Base-by-base conservation (phyloP, 441 rosid genomes). In the Gossypium lobatum region DNA sequence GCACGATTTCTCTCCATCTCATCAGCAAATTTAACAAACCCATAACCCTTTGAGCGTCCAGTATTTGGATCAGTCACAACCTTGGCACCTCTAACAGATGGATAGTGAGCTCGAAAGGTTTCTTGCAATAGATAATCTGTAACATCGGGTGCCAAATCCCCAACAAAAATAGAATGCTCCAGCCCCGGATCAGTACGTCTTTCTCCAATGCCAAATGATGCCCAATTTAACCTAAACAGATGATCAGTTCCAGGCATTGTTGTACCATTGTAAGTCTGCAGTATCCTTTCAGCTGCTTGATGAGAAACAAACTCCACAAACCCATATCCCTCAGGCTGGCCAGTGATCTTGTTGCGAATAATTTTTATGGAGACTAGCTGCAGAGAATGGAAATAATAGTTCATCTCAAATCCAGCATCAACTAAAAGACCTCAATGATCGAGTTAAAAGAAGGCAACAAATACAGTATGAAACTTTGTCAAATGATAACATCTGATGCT, bases 11-110 rank as follows among this genome's bases (percentile, higher is more conserved):
- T 88, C 80, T 95, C 97, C 70, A 73, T 85, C 81, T 95, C 98
- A 74, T 95, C 97, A 0, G 87, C 84, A 80, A 95, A 95, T 62
- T 93, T 95, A 13, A 95, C 98, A 71, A 95, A 95, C 3, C 98
- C 99, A 70, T 95, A 93, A 64, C 99, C 99, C 82, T 93, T 93
- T 2, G 98, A 91, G 13, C 98, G 93, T 17, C 98, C 98, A n/a
- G 97, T 94, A 72, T 81, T 87, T 1, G 99, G 92, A 81, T 95
- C 98, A 74, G 92, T 93, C 20, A 93, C 99, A 78, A 95, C 99
- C 89, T 95, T 95, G 68, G 99, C 99, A 73, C 97, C 99, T 86
- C 92, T 85, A 74, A 95, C 96, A 4, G 99, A 91, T 42, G 89
- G 85, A 81, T 91, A 95, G 60, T 85, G 88, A 74, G 79, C 83